Evolutionary conservation across 257 asterid genomes (phyloP).

Genomic region (Prunella vulgaris): DNA sequence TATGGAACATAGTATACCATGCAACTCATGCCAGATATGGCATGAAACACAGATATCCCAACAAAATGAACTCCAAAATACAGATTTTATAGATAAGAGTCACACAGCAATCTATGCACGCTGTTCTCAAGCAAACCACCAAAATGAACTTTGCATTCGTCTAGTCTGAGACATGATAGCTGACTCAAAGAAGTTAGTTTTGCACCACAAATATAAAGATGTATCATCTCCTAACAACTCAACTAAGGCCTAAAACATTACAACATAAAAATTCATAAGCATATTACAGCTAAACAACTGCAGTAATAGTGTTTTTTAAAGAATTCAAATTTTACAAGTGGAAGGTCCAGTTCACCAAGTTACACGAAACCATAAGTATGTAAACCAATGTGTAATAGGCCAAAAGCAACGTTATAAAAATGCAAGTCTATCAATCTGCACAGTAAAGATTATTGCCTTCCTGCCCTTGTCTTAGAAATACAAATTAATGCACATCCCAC

Average conservation of each 20-base stretch:
- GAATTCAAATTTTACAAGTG: background rate
- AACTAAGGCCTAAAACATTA: background rate
- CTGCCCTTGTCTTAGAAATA: constrained; percentile 4
- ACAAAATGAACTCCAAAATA: background rate
- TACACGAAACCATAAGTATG: background rate
- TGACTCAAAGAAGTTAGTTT: background rate
- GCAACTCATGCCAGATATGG: background rate
- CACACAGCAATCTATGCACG: background rate
- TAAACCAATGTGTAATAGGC: background rate
- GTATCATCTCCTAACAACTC: background rate
- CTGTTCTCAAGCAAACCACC: background rate
- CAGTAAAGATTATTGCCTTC: constrained; percentile 10
- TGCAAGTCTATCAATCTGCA: constrained; percentile 11
- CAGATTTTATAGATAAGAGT: background rate
- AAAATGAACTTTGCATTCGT: background rate
- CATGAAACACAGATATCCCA: background rate
- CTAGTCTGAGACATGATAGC: background rate
- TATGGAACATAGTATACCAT: background rate
- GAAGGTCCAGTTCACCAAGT: background rate
- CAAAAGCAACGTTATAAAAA: background rate
- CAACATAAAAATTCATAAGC: background rate
- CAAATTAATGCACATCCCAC: constrained; percentile 21
- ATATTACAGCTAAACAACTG: background rate
- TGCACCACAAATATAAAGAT: background rate
- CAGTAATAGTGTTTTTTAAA: background rate